Base-by-base conservation (phyloP, 2,329 filamentous ascomycete species). In the Hypoxylon sp. region DNA sequence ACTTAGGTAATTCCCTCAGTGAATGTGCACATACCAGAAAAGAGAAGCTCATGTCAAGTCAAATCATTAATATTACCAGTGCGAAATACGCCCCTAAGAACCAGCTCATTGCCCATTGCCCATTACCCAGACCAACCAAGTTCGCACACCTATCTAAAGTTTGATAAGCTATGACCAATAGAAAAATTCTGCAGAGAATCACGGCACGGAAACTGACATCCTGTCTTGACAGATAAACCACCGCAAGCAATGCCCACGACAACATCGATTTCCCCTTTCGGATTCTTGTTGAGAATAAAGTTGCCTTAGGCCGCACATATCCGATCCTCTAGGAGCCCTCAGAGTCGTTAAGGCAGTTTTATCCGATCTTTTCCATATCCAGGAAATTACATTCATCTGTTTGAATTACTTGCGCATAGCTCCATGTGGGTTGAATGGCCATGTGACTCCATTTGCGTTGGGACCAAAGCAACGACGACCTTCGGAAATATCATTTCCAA, bases 61-160 rank as follows among this genome's bases (percentile, higher is more conserved):
- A 21, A 43, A 38, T 34, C n/a, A 56, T 46, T 56, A 56, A 17
- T 30, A 56, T 46, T 56, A 34, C 10, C 7, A 2, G 13, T 34
- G 17, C 21, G 25, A 14, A 56, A 34, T 11, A 13, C 21, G 5
- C 1, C 17, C 17, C 28, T 5, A 32, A 5, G 10, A 14, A 46
- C 53, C 53, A 14, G n/a, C 36, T 19, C 41, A 43, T 43, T 55
- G 28, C 41, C 23, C 55, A 49, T 21, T 21, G 38, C 17, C 36
- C n/a, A 41, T 17, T 7, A 11, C 7, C 43, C 30, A 57, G 19
- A 28, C 43, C 14, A 48, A 25, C 55, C 30, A 17, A 38, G 23
- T 50, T 34, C 34, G 32, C 38, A 59, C 56, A 43, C 7, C 32
- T n/a, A 25, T 30, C 45, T 59, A 50, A 41, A 59, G 32, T 49